Conservation (phyloP, 192 early-diverging fungal species). For the Podila verticillata region DNA sequence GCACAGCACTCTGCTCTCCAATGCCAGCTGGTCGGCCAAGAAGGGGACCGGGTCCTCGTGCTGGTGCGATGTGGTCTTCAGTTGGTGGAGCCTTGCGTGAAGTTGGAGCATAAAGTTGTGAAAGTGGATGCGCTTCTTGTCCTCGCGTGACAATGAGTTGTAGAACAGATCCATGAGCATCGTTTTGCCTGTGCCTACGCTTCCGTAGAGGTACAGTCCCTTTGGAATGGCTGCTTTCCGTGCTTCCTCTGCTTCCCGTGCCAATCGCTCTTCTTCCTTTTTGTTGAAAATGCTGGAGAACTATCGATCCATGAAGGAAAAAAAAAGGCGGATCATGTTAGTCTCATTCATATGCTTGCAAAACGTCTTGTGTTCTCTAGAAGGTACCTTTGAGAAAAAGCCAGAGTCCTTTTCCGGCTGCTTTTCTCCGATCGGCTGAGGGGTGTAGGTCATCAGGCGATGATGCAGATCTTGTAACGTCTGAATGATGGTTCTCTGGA, state of each 20-base stretch:
- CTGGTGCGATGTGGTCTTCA: constrained; percentile 60
- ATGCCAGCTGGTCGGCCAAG: constrained; percentile 84
- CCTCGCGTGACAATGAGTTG: constrained; percentile 70
- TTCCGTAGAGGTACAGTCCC: constrained; percentile 73
- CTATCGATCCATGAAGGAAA: neutral
- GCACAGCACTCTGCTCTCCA: constrained; percentile 87
- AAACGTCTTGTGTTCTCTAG: neutral
- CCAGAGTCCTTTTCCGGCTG: constrained; percentile 9
- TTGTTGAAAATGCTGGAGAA: constrained; percentile 34
- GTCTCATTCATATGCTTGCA: neutral
- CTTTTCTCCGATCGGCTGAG: constrained; percentile 46
- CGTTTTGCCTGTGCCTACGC: constrained; percentile 93
- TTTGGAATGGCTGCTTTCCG: constrained; percentile 50
- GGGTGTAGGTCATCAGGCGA: constrained; percentile 66
- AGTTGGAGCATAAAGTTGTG: constrained; percentile 98
- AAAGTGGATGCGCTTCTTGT: constrained; percentile 93
- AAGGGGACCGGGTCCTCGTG: constrained; percentile 72
- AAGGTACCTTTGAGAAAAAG: constrained; percentile 28
- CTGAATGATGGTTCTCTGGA: constrained; percentile 74
- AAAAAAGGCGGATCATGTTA: neutral
- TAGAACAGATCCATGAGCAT: constrained; percentile 98
- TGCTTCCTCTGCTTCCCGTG: constrained; percentile 17
- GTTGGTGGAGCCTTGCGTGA: constrained; percentile 76
- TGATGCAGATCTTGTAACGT: constrained; percentile 74
- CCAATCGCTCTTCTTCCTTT: constrained; percentile 35